Evolutionary conservation across 1,284 basidiomycete genomes (phyloP), one percentile per base, ranked within the genome.

Genomic region (Rhodotorula sp.): DNA sequence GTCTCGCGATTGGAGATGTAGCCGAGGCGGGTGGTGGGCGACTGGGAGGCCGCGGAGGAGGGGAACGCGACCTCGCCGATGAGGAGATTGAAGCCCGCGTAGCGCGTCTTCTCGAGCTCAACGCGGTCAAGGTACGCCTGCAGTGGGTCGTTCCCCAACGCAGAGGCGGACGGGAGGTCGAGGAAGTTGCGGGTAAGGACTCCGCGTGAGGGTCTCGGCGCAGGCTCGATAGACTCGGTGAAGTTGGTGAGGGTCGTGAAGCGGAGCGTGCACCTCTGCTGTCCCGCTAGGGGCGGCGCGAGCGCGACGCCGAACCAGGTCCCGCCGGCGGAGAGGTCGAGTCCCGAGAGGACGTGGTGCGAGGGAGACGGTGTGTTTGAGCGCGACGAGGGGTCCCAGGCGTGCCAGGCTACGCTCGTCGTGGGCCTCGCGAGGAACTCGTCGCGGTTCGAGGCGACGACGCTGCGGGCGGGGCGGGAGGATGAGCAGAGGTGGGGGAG

Each of bases 161-260:
- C 61, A 72, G 58, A 69, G 60, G 41, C 63, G 68, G 56, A 70
- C 39, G 15, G 69, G 70, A 44, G 73, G 73, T 61, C 70, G 50
- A 39, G 69, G 59, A 58, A 67, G 22, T 58, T 39, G 37, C 66
- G 60, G n/a, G 50, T 41, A 12, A 67, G 61, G 34, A 62, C 44
- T 19, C 66, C 66, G 9, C 66, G 13, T 3, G 60, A 62, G 13
- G 66, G 66, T 9, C 36, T 58, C 46, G 29, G 34, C 13, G 59
- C 60, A 21, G 66, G 63, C 19, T n/a, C 41, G 57, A 72, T 53
- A 27, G 67, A 61, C 57, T 79, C 78, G 51, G 77, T 72, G 41
- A 72, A 78, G 62, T 79, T 79, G n/a, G 78, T 79, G 32, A 79
- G 64, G 10, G 77, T 75, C 1, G 71, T 75, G 48, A 78, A 76